A percentile compares a stretch with the other conserved stretches of the same genome.
These are phyloP conservation scores for Polytolypa hystricis DNA, from an alignment of 2,329 filamentous ascomycete genomes.

Conservation along the genomic window DNA sequence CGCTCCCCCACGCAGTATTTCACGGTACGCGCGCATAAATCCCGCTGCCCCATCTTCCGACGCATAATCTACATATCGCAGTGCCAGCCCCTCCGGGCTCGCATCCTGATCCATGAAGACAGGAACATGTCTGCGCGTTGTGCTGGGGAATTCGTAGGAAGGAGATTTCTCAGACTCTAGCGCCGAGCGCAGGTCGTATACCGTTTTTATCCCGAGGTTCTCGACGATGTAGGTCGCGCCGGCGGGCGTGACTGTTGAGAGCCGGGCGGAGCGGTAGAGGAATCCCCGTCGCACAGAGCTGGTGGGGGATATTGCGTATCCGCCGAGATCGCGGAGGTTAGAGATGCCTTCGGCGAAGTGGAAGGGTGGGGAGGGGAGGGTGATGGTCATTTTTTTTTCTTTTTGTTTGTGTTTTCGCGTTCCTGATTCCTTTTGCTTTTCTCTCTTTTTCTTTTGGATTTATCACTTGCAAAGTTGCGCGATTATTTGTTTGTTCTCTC, in stretches of 20 bases:
- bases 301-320: constrained; percentile 37
- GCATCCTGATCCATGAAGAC: constrained; percentile 57
- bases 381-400: constrained; percentile 2
- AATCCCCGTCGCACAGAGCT: constrained; percentile 40
- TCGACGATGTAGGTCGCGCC: constrained; percentile 42
- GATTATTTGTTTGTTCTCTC: too few relatives aligned
- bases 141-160: constrained; percentile 39
- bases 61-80: constrained; percentile 51
- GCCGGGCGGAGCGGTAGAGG: constrained; percentile 60
- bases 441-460: too few relatives aligned
- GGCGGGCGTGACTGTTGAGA: constrained; percentile 44
- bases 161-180: constrained; percentile 32
- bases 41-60: constrained; percentile 46
- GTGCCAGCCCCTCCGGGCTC: constrained; percentile 50
- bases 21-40: constrained; percentile 56
- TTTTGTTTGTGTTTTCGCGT: constrained; percentile 3
- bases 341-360: constrained; percentile 42
- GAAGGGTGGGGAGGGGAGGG: constrained; percentile 13
- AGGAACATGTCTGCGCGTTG: constrained; percentile 48
- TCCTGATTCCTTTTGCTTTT: background rate
- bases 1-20: constrained; percentile 56
- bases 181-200: constrained; percentile 58
- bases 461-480: too few relatives aligned
- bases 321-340: constrained; percentile 60
- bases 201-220: constrained; percentile 47